These are phyloP conservation scores for Sporothrix protearum DNA, from an alignment of 2,329 filamentous ascomycete genomes.

Conservation along the genomic window DNA sequence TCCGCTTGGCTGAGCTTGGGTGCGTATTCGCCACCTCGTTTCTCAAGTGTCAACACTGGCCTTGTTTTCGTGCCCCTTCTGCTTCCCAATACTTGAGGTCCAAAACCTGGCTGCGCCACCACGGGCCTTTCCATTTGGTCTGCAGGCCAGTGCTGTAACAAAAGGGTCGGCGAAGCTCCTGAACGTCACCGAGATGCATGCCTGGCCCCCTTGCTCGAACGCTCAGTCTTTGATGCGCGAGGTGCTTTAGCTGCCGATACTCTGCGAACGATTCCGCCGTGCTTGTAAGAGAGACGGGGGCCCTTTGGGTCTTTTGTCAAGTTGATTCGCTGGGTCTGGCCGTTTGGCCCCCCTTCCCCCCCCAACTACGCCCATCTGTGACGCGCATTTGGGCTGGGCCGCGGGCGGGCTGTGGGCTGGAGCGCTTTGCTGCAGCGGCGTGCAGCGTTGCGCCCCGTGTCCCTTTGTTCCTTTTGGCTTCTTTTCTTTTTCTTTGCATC, in stretches of 20 bases:
- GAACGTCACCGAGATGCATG: not conserved
- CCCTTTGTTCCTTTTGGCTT: not conserved
- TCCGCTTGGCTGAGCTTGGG: not conserved
- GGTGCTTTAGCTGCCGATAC: not conserved
- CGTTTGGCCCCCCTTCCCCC: not conserved
- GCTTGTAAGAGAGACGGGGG: too few relatives aligned
- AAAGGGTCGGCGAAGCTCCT: not conserved
- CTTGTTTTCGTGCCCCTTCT: not conserved
- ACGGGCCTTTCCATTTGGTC: not conserved
- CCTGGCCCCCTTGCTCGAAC: not conserved
- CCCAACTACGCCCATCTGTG: not conserved
- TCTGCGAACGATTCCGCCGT: conserved; percentile 3
- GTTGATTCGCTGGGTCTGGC: conserved; percentile 7
- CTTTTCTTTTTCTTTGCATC: not conserved
- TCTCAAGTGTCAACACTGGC: not conserved
- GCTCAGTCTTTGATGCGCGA: not conserved
- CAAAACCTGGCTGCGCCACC: conserved; percentile 2
- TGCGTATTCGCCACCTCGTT: not conserved
- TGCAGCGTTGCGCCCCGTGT: not conserved
- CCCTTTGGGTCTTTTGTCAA: too few relatives aligned
- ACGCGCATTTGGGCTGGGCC: not conserved
- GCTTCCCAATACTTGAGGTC: not conserved
- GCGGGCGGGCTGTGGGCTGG: not conserved
- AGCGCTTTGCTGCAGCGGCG: not conserved
- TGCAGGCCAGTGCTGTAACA: not conserved